A percentile compares a stretch with the other conserved stretches of the same genome.
phyloP scores from a whole-genome alignment of 352 stramenopile species.

The Pythium periplocum region DNA sequence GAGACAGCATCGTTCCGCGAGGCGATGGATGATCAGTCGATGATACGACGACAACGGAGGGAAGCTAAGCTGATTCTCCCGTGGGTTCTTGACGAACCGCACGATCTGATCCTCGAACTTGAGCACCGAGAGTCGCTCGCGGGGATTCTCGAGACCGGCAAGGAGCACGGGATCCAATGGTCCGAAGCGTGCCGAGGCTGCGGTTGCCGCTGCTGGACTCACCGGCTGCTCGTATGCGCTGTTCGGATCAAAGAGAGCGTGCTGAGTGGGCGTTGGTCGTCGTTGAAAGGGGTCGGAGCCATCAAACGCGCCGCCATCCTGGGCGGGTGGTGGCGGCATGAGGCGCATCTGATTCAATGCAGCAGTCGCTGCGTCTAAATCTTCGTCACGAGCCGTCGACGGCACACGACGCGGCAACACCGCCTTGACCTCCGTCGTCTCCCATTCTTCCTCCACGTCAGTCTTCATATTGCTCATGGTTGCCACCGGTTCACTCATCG shows the following conservation, averaged over 20 bases:
- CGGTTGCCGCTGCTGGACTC: conserved; percentile 54
- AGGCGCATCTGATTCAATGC: conserved; percentile 36
- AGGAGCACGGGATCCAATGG: conserved; percentile 76
- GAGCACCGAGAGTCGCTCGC: conserved; percentile 74
- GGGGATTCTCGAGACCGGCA: conserved; percentile 70
- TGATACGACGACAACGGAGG: conserved; percentile 85
- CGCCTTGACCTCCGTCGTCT: conserved; percentile 8
- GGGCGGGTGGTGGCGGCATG: conserved; percentile 21
- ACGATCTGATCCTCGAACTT: conserved; percentile 88
- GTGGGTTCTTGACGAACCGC: conserved; percentile 57
- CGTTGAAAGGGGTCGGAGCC: conserved; percentile 8
- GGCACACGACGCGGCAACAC: conserved; percentile 8
- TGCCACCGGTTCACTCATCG: not conserved
- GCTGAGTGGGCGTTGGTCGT: conserved; percentile 11
- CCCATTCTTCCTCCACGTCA: conserved; percentile 12
- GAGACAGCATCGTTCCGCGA: conserved; percentile 91
- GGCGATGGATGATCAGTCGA: conserved; percentile 87
- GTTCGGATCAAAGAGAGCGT: conserved; percentile 22
- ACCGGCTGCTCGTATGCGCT: conserved; percentile 26
- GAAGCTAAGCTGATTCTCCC: conserved; percentile 72
- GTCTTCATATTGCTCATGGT: conserved; percentile 11
- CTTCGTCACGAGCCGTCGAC: conserved; percentile 5
- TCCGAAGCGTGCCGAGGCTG: conserved; percentile 29
- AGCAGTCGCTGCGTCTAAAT: conserved; percentile 17
- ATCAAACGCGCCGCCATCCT: conserved; percentile 53